Percentiles rank a stretch among this genome's conserved stretches.
Conservation (phyloP, 2,329 filamentous ascomycete genomes). For the Emmonsiellopsis sp. region DNA sequence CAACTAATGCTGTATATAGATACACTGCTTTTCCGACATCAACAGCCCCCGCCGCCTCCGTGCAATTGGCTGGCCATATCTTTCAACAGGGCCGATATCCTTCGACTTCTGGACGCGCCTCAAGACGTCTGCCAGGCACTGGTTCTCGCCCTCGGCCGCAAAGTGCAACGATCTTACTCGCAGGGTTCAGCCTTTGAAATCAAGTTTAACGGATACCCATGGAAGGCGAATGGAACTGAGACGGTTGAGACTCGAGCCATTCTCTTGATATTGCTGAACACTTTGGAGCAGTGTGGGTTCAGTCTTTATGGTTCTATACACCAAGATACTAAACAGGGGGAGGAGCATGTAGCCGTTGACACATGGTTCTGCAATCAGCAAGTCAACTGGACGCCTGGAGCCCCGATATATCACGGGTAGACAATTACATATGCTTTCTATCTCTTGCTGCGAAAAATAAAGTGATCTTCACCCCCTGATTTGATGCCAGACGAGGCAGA, state of each 20-base stretch:
- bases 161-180: conserved; percentile 6
- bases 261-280: conserved; percentile 26
- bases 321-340: conserved; percentile 18
- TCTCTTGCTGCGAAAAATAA: too few relatives aligned
- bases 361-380: conserved; percentile 9
- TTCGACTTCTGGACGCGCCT: conserved; percentile 27
- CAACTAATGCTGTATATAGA: conserved; percentile 21
- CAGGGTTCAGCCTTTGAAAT: conserved; percentile 19
- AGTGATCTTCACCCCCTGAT: too few relatives aligned
- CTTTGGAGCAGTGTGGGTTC: conserved; percentile 29
- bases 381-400: conserved; percentile 3
- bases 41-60: conserved; percentile 23
- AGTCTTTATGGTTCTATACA: conserved; percentile 33
- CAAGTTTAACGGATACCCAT: conserved; percentile 28
- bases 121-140: conserved; percentile 14
- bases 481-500: too few relatives aligned
- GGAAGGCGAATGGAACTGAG: conserved; percentile 23
- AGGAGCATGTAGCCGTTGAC: conserved; percentile 1
- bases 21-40: conserved; percentile 30
- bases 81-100: conserved; percentile 22
- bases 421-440: not conserved
- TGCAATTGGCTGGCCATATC: conserved; percentile 31
- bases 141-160: conserved; percentile 9
- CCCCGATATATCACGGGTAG: conserved; percentile 6
- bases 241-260: conserved; percentile 28